These are phyloP conservation scores for Viola pubescens DNA, from an alignment of 441 rosid species.

Conservation along the genomic window DNA sequence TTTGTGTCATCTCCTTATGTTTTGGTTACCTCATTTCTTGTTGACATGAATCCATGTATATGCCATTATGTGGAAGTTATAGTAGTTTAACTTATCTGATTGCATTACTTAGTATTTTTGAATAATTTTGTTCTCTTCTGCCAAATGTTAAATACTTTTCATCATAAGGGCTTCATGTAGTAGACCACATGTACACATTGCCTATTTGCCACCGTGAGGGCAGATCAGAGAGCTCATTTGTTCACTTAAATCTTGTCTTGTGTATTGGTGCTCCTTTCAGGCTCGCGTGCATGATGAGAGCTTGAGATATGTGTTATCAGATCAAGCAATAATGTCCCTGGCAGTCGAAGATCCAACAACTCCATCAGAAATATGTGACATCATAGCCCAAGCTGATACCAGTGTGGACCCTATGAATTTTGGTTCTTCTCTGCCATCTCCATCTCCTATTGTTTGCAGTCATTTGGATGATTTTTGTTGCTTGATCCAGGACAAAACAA, in stretches of 20 bases:
- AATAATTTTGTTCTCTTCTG: not conserved
- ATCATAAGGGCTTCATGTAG: too few relatives aligned
- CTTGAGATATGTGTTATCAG: constrained; percentile 69
- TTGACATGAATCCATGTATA: not conserved
- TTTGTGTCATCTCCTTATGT: too few relatives aligned
- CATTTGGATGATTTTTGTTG: constrained; percentile 31
- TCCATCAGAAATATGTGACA: constrained; percentile 35
- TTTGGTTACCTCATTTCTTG: constrained; percentile 4
- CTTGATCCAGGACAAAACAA: constrained; percentile 36
- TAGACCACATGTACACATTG: too few relatives aligned
- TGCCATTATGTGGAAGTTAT: not conserved
- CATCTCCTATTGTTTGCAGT: constrained; percentile 22
- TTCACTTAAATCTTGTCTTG: constrained; percentile 6
- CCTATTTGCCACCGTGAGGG: too few relatives aligned
- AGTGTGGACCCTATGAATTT: constrained; percentile 34
- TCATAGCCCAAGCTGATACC: constrained; percentile 56
- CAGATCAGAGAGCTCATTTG: too few relatives aligned
- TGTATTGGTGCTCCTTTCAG: constrained; percentile 35
- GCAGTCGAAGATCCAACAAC: constrained; percentile 43
- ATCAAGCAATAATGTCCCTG: constrained; percentile 63
- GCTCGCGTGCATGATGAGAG: constrained; percentile 97
- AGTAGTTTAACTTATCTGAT: not conserved
- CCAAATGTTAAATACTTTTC: too few relatives aligned
- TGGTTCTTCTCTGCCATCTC: constrained; percentile 1
- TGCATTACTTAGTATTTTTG: not conserved